Evolutionary conservation across 2,329 filamentous ascomycete species (phyloP), one percentile per base, ranked within the genome.

Genomic region (Pezicula carpinea): DNA sequence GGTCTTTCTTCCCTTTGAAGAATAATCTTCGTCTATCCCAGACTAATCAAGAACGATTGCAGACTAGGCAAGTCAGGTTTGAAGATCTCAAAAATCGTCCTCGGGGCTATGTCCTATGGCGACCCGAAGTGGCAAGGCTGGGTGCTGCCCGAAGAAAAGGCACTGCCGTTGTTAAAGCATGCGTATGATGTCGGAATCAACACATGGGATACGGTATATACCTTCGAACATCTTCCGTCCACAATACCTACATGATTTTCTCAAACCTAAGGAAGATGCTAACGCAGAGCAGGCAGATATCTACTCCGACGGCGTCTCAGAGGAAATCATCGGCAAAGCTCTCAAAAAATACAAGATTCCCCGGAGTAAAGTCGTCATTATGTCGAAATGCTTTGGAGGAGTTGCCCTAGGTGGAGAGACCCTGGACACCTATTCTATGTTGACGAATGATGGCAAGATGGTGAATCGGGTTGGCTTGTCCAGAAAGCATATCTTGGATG

Each of bases 261-360:
- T 29, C 10, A 8, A 29, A 29, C 10, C 8, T 29, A 29, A 23
- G 5, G 5, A 23, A 23, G n/a, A n/a, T n/a, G n/a, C 26, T 29
- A 29, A 29, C 10, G 13, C 40, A 71, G 75, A 54, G 67, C 56
- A 64, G 75, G 33, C 55, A 3, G 48, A 58, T 22, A 32, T 71
- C 7, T 82, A 81, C 62, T 78, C 73, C 44, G 79, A 79, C 49
- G 77, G 77, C 18, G 63, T 60, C 1, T 76, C 73, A 10, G 83
- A 88, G 64, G 66, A 72, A 48, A 77, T 88, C 56, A 73, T 88
- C 49, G 82, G 73, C 50, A 83, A 82, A 62, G 83, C 83, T 2
- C 68, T 87, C 51, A 77, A 77, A 55, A 70, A 80, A 49, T 85
- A 79, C 69, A 68, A 73, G 33, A 84, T 87, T 52, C 82, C 82